Conservation (phyloP, 768 basidiomycete species). For the Leccinum fibrillosum region DNA sequence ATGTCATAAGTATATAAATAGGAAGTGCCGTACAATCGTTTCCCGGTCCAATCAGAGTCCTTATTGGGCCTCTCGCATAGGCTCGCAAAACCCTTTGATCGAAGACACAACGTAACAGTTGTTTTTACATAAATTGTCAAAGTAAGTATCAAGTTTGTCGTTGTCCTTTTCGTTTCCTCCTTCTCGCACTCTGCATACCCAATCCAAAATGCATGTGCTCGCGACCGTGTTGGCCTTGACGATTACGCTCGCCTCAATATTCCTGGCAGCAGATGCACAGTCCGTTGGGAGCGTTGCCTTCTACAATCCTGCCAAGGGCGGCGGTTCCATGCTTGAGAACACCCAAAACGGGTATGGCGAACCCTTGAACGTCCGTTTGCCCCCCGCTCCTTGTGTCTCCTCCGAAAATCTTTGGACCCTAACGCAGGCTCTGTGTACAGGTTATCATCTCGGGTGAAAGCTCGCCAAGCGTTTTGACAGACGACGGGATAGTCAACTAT, state of each 20-base stretch:
- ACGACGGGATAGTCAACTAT: conserved; percentile 55
- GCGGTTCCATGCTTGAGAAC: conserved; percentile 44
- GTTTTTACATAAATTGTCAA: too few species aligned
- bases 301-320: conserved; percentile 32
- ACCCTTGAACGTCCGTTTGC: conserved; percentile 40
- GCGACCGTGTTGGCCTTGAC: not conserved
- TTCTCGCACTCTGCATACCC: not conserved
- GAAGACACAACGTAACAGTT: too few species aligned
- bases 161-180: not conserved
- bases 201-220: conserved; percentile 6
- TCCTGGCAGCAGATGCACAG: not conserved
- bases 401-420: not conserved
- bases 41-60: too few species aligned
- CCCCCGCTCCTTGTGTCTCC: not conserved
- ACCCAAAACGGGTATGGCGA: conserved; percentile 39
- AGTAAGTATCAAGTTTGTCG: too few species aligned
- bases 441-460: conserved; percentile 67
- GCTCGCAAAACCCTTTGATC: too few species aligned
- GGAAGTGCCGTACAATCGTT: too few species aligned
- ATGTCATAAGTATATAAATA: too few species aligned
- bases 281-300: conserved; percentile 22
- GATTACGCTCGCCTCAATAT: not conserved
- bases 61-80: too few species aligned
- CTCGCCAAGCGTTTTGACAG: conserved; percentile 53
- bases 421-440: conserved; percentile 18